Conservation (phyloP, 345 rosid species). For the Gossypium bickii region DNA sequence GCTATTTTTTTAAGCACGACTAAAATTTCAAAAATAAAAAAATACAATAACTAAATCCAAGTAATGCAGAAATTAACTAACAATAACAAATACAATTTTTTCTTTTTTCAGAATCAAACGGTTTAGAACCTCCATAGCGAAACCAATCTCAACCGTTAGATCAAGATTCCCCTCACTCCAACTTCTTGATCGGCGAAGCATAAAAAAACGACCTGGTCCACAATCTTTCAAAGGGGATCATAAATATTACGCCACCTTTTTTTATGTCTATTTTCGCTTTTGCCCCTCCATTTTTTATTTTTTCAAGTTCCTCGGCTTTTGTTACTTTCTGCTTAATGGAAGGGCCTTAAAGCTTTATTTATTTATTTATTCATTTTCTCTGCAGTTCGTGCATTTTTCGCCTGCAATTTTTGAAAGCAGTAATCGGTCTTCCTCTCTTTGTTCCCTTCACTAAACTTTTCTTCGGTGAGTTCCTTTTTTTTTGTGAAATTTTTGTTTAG, state of each 20-base stretch:
- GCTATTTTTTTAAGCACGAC: no score
- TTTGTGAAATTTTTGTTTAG: neutral
- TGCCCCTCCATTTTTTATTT: conserved; percentile 19
- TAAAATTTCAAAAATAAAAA: no score
- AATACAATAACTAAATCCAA: no score
- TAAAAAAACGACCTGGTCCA: conserved; percentile 19
- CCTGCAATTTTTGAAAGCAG: conserved; percentile 7
- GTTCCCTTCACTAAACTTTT: conserved; percentile 3
- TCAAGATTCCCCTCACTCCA: no score
- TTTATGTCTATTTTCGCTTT: conserved; percentile 23
- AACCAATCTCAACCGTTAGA: no score
- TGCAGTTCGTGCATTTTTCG: conserved; percentile 28
- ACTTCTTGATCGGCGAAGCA: conserved; percentile 15
- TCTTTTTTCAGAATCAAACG: no score
- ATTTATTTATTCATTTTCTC: conserved; percentile 18
- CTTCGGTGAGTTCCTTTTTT: conserved; percentile 15
- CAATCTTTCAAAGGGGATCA: neutral
- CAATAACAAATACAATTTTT: no score
- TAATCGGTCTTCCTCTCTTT: conserved; percentile 17
- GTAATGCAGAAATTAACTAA: no score
- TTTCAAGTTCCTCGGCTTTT: conserved; percentile 33
- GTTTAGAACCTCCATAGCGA: no score
- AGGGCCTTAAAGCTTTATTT: conserved; percentile 37
- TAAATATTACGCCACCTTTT: conserved; percentile 10
- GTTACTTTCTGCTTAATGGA: conserved; percentile 65